phyloP scores from a whole-genome alignment of 106 monocot species.

The Platanthera zijinensis region DNA sequence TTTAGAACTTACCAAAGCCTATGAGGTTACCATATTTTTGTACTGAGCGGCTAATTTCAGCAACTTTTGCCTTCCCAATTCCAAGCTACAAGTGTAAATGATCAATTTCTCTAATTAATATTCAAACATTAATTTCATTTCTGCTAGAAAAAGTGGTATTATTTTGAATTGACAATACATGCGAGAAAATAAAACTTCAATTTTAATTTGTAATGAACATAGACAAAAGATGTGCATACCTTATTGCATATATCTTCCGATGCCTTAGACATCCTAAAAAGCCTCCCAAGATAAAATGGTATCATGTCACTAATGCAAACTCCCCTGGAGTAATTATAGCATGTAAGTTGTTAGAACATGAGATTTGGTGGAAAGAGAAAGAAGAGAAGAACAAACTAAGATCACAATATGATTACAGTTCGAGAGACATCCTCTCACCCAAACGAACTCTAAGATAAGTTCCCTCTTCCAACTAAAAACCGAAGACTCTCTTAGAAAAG shows the following conservation, averaged over 20 bases:
- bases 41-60: constrained; percentile 43
- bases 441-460: no score
- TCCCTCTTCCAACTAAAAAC: no score
- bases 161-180: neutral
- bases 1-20: constrained; percentile 68
- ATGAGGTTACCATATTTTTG: constrained; percentile 84
- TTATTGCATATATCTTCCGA: constrained; percentile 68
- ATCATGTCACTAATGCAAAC: constrained; percentile 96
- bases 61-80: constrained; percentile 62
- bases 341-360: neutral
- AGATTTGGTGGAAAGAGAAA: no score
- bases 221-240: constrained; percentile 17
- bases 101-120: neutral
- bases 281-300: constrained; percentile 75
- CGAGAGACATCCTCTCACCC: no score
- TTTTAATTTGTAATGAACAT: no score
- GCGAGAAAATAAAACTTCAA: no score
- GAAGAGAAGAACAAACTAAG: no score
- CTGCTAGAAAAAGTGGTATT: neutral
- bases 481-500: no score
- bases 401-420: no score
- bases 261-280: constrained; percentile 67
- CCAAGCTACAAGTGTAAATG: constrained; percentile 39
- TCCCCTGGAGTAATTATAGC: constrained; percentile 46
- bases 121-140: neutral